Percentiles rank a stretch among this genome's conserved stretches.
These are phyloP conservation scores for Rhynchosporium secalis DNA, from an alignment of 2,329 filamentous ascomycete genomes.

Conservation along the genomic window DNA sequence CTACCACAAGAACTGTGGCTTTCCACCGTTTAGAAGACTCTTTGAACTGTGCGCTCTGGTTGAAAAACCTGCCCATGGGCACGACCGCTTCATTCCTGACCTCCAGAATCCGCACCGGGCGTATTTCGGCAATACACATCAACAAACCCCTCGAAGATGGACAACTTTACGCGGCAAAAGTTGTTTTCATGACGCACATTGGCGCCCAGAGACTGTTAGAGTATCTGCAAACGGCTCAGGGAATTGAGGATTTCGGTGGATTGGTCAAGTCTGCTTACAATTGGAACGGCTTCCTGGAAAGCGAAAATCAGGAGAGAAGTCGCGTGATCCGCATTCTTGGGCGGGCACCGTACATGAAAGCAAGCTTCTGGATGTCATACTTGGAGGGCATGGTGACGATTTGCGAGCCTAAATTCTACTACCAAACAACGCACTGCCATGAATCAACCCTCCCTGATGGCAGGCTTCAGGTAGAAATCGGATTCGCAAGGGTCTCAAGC, in stretches of 20 bases:
- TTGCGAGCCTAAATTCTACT: not conserved
- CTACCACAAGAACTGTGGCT: too few relatives aligned
- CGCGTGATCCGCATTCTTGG: not conserved
- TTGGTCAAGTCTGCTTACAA: not conserved
- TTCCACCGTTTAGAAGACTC: not conserved
- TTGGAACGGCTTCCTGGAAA: not conserved
- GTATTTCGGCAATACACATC: not conserved
- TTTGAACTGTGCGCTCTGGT: not conserved
- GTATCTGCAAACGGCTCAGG: not conserved
- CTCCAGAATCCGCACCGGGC: not conserved
- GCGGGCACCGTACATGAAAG: not conserved
- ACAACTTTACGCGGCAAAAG: not conserved
- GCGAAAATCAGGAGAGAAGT: not conserved
- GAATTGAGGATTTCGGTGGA: not conserved
- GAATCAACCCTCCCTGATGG: not conserved
- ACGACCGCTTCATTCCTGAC: not conserved
- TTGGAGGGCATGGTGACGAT: not conserved
- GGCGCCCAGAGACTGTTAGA: not conserved
- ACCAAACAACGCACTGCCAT: not conserved
- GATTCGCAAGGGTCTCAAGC: not conserved
- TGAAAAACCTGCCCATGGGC: not conserved
- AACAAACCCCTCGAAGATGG: not conserved
- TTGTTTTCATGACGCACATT: not conserved
- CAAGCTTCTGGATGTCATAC: not conserved
- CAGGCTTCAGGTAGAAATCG: not conserved